A percentile compares a stretch with the other conserved stretches of the same genome.
Conservation (phyloP, 176 grass and related monocot species). For the Musa troglodytarum region DNA sequence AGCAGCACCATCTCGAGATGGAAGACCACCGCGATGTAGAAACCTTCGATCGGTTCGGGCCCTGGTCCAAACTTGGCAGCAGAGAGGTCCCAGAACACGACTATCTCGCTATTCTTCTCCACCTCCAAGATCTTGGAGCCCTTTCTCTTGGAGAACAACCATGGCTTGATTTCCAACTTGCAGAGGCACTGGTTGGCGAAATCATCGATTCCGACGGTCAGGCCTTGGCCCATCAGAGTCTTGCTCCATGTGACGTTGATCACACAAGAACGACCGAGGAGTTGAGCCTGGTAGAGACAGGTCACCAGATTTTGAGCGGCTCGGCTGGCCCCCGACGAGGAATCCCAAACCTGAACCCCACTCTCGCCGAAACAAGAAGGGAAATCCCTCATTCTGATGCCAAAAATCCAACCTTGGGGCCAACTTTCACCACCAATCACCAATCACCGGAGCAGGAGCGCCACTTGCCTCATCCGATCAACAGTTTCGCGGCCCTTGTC, state of each 20-base stretch:
- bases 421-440: no score
- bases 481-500: no score
- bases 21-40: conserved; percentile 35
- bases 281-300: conserved; percentile 33
- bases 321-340: conserved; percentile 22
- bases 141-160: not conserved
- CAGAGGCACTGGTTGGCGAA: conserved; percentile 30
- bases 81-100: conserved; percentile 46
- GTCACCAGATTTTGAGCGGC: conserved; percentile 37
- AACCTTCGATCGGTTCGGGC: conserved; percentile 41
- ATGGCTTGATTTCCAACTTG: conserved; percentile 11
- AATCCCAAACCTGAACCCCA: conserved; percentile 34
- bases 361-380: conserved; percentile 7
- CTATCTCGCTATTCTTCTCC: not conserved
- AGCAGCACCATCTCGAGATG: conserved; percentile 40
- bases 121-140: no score
- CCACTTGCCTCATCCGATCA: no score
- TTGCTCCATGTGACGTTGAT: conserved; percentile 52
- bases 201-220: conserved; percentile 33
- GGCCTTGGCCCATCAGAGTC: not conserved
- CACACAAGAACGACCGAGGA: conserved; percentile 27
- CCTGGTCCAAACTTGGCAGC: conserved; percentile 30
- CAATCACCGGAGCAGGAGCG: no score
- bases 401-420: not conserved
- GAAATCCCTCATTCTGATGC: conserved; percentile 35